Evolutionary conservation across 2,329 filamentous ascomycete genomes (phyloP).

Genomic region (Cercospora berteroae): DNA sequence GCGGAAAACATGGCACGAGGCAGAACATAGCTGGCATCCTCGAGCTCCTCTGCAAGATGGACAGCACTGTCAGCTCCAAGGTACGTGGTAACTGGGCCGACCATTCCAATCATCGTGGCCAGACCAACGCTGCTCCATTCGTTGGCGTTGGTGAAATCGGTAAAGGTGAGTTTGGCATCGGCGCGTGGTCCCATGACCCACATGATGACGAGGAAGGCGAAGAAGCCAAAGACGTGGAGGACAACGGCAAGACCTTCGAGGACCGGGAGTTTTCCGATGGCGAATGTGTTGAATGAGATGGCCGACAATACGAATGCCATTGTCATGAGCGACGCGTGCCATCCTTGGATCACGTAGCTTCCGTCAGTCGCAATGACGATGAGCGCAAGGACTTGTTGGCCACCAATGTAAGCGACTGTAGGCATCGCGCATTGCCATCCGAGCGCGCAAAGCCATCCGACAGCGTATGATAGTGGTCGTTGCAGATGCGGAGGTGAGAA

Average conservation of each 20-base stretch:
- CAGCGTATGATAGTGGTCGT: conserved; percentile 55
- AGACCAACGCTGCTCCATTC: conserved; percentile 30
- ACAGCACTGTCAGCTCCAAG: conserved; percentile 42
- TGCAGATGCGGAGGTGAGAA: conserved; percentile 52
- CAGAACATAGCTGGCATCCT: conserved; percentile 32
- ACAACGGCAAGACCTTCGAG: conserved; percentile 33
- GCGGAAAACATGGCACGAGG: conserved; percentile 36
- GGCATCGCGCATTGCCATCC: conserved; percentile 36
- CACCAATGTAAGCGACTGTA: conserved; percentile 31
- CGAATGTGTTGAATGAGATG: conserved; percentile 34
- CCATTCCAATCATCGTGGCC: conserved; percentile 31
- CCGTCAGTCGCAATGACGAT: conserved; percentile 28
- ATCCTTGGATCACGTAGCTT: conserved; percentile 28
- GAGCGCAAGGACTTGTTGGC: conserved; percentile 32
- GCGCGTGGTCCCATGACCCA: conserved; percentile 31
- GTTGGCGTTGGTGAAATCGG: conserved; percentile 28
- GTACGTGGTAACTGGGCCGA: conserved; percentile 39
- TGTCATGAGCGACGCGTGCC: conserved; percentile 28
- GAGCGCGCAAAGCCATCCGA: conserved; percentile 40
- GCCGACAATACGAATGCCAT: conserved; percentile 28
- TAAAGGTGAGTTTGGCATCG: conserved; percentile 26
- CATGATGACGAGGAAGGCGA: conserved; percentile 32
- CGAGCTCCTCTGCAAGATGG: conserved; percentile 38
- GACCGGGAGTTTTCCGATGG: conserved; percentile 32
- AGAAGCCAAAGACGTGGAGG: conserved; percentile 34